Conservation (phyloP, 148 eudicot species). For the Linanthus parryae region DNA sequence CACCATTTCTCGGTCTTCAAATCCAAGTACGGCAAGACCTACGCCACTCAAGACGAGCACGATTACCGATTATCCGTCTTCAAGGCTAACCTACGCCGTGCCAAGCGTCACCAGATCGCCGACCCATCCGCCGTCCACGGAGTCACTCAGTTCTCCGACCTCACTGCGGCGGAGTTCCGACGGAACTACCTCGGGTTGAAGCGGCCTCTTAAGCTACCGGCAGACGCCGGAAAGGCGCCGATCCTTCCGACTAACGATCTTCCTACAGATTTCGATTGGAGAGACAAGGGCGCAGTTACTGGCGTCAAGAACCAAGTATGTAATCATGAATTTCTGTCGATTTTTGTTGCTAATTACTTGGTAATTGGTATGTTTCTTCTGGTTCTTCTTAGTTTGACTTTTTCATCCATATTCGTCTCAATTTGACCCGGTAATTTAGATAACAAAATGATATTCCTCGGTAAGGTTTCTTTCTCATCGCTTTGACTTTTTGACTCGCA, state of each 20-base stretch:
- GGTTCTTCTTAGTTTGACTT: neutral
- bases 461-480: neutral
- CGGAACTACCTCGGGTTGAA: constrained; percentile 42
- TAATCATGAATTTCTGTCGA: neutral
- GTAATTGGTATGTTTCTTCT: neutral
- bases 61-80: constrained; percentile 52
- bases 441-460: neutral
- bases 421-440: neutral
- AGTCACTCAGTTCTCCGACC: constrained; percentile 77
- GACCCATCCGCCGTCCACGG: constrained; percentile 88
- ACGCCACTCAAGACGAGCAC: constrained; percentile 58
- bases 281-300: constrained; percentile 9
- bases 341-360: neutral
- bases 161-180: constrained; percentile 68
- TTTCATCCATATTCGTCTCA: neutral
- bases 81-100: constrained; percentile 69
- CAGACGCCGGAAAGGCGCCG: constrained; percentile 8
- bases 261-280: constrained; percentile 9
- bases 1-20: constrained; percentile 77
- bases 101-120: constrained; percentile 56
- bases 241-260: constrained; percentile 4
- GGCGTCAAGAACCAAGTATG: constrained; percentile 5
- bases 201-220: constrained; percentile 29
- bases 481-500: neutral
- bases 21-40: constrained; percentile 43